Conservation (phyloP, 768 basidiomycete species). For the Mycena crocata region DNA sequence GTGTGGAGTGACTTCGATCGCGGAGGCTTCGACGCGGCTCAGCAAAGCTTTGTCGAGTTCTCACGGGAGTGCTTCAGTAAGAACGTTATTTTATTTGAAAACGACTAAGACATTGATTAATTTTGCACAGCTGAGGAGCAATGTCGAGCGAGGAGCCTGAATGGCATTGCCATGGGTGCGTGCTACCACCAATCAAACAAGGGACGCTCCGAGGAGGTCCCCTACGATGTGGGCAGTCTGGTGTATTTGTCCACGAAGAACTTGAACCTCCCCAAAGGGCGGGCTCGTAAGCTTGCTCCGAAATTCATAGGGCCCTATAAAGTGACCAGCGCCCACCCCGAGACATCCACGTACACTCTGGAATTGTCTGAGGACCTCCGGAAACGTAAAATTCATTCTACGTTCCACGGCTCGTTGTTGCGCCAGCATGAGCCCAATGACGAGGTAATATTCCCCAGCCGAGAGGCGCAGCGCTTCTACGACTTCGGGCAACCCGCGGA, state of each 20-base stretch:
- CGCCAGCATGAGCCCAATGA: constrained; percentile 43
- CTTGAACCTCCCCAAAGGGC: too few relatives aligned
- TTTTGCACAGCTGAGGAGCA: too few relatives aligned
- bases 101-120: too few relatives aligned
- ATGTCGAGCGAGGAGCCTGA: too few relatives aligned
- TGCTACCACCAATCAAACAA: neutral
- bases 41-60: neutral
- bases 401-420: constrained; percentile 50
- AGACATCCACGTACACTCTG: constrained; percentile 42
- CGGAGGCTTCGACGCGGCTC: neutral
- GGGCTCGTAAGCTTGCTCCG: constrained; percentile 48
- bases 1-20: neutral
- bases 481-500: constrained; percentile 48
- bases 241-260: neutral
- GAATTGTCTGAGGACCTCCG: constrained; percentile 39
- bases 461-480: constrained; percentile 43
- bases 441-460: constrained; percentile 48
- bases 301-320: constrained; percentile 54
- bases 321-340: constrained; percentile 32
- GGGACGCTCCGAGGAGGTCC: neutral
- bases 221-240: neutral
- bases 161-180: too few relatives aligned
- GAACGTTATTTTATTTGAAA: too few relatives aligned
- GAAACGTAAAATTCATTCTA: constrained; percentile 42
- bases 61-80: neutral